Evolutionary conservation across 805 yeast species (phyloP), one percentile per base, ranked within the genome.

Genomic region (Kazachstania psychrophila): DNA sequence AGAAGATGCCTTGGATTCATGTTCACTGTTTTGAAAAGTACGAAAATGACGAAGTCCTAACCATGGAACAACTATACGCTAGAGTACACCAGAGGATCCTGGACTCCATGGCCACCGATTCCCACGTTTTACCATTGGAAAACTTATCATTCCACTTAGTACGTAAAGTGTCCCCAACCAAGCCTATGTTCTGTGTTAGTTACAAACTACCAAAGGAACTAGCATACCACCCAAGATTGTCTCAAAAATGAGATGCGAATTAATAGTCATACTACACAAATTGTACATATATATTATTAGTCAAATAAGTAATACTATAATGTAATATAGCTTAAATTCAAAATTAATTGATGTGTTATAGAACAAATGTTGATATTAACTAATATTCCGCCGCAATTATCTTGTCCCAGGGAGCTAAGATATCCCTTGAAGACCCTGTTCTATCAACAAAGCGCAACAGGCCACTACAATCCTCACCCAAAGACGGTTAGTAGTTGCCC

Each of bases 121-220:
- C 67, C 2, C 64, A 72, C 0, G 60, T 75, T 7, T 45, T 65
- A 12, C 70, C 75, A 0, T 62, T 75, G 11, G 67, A 66, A 3
- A 54, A 62, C 0, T 60, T 82, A 26, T 52, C 61, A 0, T 82
- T 89, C 60, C 97, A 89, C 52, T 64, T 80, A 45, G 98, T 92
- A 8, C 75, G 99, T 54, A 79, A 78, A 56, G 98, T 92, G 6
- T 89, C 98, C 1, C 98, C 98, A 4, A 85, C 96, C 5, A 92
- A 92, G 54, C 89, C 89, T 23, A 92, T 92, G 98, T 88, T 74
- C 56, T 86, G 96, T 61, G 82, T 86, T 3, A 68, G 87, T 6
- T 88, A 88, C 60, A 58, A 60, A 49, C 66, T 92, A 23, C 94
- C 94, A 29, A 23, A 10, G 30, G 31, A 31, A 16, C 29, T 47